Conservation (phyloP, 2,329 filamentous ascomycete species). For the Magnaporthiopsis rhizophila region DNA sequence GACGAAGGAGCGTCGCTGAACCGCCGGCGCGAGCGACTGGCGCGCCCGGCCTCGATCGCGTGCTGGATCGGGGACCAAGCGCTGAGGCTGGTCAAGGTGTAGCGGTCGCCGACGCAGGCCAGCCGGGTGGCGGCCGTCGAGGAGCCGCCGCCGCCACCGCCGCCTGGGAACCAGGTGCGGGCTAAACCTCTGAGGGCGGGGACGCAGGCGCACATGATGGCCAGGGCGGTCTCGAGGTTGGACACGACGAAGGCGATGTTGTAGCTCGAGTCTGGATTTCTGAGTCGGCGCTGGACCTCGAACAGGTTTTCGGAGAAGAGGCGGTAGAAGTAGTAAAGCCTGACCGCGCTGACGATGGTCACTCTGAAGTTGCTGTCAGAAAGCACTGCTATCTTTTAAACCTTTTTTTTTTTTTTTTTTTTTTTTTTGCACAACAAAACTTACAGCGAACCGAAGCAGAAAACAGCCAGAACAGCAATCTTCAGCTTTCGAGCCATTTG, state of each 20-base stretch:
- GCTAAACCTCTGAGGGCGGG: conserved; percentile 30
- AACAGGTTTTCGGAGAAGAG: conserved; percentile 13
- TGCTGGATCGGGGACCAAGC: background rate
- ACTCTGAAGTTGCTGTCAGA: conserved; percentile 15
- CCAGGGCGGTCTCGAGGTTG: conserved; percentile 28
- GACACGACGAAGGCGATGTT: conserved; percentile 23
- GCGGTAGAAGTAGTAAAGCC: conserved; percentile 16
- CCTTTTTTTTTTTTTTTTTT: background rate
- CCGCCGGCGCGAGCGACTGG: background rate
- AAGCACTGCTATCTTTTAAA: background rate
- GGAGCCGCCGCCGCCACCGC: background rate
- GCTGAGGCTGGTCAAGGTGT: background rate
- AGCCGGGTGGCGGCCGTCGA: background rate
- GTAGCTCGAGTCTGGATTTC: conserved; percentile 19
- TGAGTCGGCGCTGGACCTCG: conserved; percentile 11
- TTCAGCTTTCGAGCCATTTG: conserved; percentile 25
- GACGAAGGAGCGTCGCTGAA: too few species aligned
- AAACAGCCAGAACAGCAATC: conserved; percentile 26
- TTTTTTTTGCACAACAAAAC: conserved; percentile 8
- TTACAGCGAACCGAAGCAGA: conserved; percentile 22
- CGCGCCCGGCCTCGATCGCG: background rate
- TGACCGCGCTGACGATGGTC: conserved; percentile 20
- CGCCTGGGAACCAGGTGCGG: conserved; percentile 19
- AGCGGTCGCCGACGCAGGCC: background rate
- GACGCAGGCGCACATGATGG: conserved; percentile 29